phyloP scores from a whole-genome alignment of 2,329 filamentous ascomycete species.

The Aspergillus proliferans region DNA sequence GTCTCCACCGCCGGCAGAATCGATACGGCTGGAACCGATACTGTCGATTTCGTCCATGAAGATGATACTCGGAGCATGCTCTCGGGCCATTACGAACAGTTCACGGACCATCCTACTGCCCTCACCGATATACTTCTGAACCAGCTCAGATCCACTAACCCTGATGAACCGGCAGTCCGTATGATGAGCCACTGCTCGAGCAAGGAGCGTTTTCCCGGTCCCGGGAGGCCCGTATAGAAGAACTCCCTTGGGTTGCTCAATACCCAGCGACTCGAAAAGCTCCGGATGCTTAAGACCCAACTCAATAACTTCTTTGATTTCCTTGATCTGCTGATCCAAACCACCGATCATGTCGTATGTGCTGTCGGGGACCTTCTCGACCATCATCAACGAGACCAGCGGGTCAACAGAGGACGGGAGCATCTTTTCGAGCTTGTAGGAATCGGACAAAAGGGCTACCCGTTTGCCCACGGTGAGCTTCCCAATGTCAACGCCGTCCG shows the following conservation, averaged over 20 bases:
- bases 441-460: conserved; percentile 91
- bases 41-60: conserved; percentile 99
- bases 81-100: conserved; percentile 97
- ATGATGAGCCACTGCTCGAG: conserved; percentile 93
- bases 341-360: conserved; percentile 99
- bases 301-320: conserved; percentile 99
- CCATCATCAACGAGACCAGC: conserved; percentile 99
- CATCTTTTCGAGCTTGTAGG: conserved; percentile 98
- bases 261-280: conserved; percentile 97
- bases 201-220: conserved; percentile 93
- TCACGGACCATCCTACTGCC: conserved; percentile 97
- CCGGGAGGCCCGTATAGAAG: conserved; percentile 93
- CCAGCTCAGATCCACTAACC: conserved; percentile 89
- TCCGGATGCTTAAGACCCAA: conserved; percentile 97
- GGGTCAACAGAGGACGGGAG: conserved; percentile 96
- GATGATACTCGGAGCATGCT: conserved; percentile 97
- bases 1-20: conserved; percentile 90
- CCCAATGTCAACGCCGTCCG: conserved; percentile 85
- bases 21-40: conserved; percentile 93
- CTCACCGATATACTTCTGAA: conserved; percentile 99
- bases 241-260: conserved; percentile 96
- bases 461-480: conserved; percentile 98
- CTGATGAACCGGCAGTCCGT: conserved; percentile 99
- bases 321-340: conserved; percentile 97
- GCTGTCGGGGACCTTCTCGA: conserved; percentile 98